These are phyloP conservation scores for Leishmania guyanensis DNA, from an alignment of 208 protist species.

Conservation along the genomic window DNA sequence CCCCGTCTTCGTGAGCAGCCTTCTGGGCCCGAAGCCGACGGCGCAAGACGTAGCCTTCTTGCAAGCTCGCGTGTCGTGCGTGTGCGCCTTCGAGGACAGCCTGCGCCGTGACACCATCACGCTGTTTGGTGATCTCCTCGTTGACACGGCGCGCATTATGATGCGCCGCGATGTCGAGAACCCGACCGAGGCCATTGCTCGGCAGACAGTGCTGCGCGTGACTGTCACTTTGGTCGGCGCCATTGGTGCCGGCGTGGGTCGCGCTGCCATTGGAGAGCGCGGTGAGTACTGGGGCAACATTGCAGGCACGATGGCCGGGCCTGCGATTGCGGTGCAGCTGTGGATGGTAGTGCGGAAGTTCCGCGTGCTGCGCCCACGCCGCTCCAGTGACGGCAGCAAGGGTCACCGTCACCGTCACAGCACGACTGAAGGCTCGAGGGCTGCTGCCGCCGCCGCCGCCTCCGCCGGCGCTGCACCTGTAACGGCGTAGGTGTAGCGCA, in stretches of 20 bases:
- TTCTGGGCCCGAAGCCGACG: constrained; percentile 47
- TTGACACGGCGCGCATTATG: constrained; percentile 52
- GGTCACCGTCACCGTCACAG: constrained; percentile 20
- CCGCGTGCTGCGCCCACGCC: constrained; percentile 21
- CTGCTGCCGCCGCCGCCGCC: not conserved
- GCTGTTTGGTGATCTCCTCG: constrained; percentile 52
- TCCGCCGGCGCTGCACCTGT: not conserved
- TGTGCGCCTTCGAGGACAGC: constrained; percentile 62
- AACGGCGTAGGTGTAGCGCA: not conserved
- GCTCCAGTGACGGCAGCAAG: constrained; percentile 12
- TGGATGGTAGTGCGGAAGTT: constrained; percentile 15
- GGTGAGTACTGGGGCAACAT: constrained; percentile 84
- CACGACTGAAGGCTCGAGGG: not conserved
- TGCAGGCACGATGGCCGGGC: constrained; percentile 39
- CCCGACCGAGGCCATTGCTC: constrained; percentile 19
- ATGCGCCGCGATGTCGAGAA: constrained; percentile 28
- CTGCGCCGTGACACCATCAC: constrained; percentile 59
- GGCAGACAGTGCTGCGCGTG: constrained; percentile 36
- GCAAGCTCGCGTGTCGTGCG: constrained; percentile 24
- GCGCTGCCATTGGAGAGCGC: constrained; percentile 41
- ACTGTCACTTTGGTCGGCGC: constrained; percentile 42
- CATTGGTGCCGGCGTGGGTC: constrained; percentile 53
- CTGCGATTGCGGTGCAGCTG: constrained; percentile 32
- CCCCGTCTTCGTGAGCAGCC: constrained; percentile 54
- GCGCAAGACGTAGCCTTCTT: constrained; percentile 49